Percentiles rank a stretch among this genome's conserved stretches.
Evolutionary conservation across 2,329 filamentous ascomycete species (phyloP).

Genomic region (Alternaria sp.): DNA sequence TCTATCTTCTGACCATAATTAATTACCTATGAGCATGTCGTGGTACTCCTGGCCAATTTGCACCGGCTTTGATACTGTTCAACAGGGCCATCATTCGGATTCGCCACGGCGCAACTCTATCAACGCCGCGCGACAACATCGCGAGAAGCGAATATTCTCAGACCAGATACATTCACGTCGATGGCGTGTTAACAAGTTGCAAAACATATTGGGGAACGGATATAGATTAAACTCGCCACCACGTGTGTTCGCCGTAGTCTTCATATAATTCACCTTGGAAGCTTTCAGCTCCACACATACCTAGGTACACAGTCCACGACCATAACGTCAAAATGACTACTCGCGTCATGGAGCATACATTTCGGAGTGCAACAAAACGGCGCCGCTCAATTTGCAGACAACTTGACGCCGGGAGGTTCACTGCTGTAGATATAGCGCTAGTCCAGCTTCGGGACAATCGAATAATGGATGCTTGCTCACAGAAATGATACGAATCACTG

Average conservation of each 20-base stretch:
- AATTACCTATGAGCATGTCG: background rate
- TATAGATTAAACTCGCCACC: background rate
- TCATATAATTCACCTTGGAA: background rate
- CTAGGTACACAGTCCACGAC: background rate
- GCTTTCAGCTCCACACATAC: background rate
- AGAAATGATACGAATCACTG: background rate
- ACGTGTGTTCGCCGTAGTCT: rapidly evolving
- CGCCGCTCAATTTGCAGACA: background rate
- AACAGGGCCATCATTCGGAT: background rate
- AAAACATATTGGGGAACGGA: background rate
- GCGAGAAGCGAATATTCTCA: background rate
- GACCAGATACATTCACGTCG: background rate
- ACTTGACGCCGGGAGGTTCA: background rate
- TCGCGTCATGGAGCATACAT: background rate
- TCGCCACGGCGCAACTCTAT: background rate
- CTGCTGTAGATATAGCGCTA: background rate
- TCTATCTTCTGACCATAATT: background rate
- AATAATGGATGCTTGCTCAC: background rate
- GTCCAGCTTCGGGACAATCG: background rate
- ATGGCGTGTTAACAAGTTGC: background rate
- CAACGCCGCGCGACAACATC: background rate
- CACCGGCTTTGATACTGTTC: background rate
- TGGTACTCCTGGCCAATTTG: background rate
- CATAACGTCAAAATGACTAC: background rate
- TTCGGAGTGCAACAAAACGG: conserved; percentile 1